phyloP scores from a whole-genome alignment of 2,329 filamentous ascomycete genomes.

The Chaetomium sp. region DNA sequence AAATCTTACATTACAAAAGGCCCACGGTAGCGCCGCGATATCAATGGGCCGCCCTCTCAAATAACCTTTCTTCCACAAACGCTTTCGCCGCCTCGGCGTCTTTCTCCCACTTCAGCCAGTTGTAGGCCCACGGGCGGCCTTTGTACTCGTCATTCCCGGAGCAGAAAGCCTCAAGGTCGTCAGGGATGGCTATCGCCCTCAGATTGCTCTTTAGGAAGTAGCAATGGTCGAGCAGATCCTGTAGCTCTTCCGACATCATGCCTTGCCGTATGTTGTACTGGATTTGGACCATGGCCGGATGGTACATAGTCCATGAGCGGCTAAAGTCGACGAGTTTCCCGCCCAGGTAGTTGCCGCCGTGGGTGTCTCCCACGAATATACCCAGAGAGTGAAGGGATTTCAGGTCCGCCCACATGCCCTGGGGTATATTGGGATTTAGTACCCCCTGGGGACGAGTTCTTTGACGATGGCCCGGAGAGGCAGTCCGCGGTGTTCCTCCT shows the following conservation, averaged over 20 bases:
- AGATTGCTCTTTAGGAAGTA: neutral
- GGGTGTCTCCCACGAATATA: slow-evolving; percentile 9
- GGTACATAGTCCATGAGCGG: slow-evolving; percentile 5
- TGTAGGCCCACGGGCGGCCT: neutral
- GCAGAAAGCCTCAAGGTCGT: neutral
- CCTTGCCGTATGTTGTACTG: neutral
- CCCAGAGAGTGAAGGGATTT: slow-evolving; percentile 7
- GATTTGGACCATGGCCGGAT: slow-evolving; percentile 1
- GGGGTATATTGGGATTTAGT: neutral
- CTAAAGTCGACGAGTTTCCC: slow-evolving; percentile 13
- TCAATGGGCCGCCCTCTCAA: too few species aligned
- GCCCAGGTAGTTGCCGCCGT: slow-evolving; percentile 2
- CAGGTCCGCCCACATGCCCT: slow-evolving; percentile 7
- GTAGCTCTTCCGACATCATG: neutral
- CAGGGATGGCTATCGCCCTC: neutral
- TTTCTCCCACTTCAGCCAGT: slow-evolving; percentile 4
- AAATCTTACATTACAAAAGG: too few species aligned
- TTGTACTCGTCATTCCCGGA: neutral
- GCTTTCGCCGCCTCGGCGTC: neutral
- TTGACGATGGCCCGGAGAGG: slow-evolving; percentile 17
- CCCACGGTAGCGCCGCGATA: too few species aligned
- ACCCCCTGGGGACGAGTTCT: neutral
- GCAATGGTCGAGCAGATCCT: neutral
- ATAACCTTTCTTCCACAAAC: neutral
- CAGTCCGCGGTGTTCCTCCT: slow-evolving; percentile 3